Evolutionary conservation across 768 basidiomycete genomes (phyloP).

Genomic region (Leccinum longicurvipes): DNA sequence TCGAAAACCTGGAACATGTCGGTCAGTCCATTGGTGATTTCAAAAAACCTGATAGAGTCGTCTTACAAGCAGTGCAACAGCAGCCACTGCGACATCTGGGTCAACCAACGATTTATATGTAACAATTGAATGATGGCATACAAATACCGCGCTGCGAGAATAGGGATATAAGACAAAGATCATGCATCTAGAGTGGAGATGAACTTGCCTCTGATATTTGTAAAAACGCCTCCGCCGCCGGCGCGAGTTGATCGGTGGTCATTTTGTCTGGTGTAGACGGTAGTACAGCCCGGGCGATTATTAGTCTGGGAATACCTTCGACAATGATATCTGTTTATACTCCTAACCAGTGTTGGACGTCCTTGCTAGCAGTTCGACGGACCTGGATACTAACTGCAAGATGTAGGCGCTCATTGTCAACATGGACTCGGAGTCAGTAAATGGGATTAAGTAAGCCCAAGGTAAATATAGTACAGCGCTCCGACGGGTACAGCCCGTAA

Average conservation of each 20-base stretch:
- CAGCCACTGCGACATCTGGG: background rate
- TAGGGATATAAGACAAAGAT: background rate
- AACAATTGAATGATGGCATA: background rate
- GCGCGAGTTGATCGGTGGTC: no score
- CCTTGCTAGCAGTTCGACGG: no score
- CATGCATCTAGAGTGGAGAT: background rate
- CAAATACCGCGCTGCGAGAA: background rate
- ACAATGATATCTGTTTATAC: background rate
- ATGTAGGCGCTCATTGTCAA: background rate
- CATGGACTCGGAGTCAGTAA: no score
- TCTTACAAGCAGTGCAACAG: background rate
- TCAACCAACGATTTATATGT: background rate
- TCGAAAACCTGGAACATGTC: constrained; percentile 11
- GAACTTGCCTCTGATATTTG: background rate
- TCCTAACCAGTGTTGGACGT: background rate
- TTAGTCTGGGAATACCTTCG: background rate
- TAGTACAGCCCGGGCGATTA: background rate
- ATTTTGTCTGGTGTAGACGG: no score
- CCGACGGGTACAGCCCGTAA: no score
- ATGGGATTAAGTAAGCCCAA: background rate
- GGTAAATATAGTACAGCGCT: background rate
- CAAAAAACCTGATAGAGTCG: background rate
- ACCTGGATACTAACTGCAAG: background rate
- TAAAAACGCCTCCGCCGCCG: background rate
- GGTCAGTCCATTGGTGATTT: background rate